Evolutionary conservation across 2,329 filamentous ascomycete species (phyloP), one percentile per base, ranked within the genome.

Genomic region (Aspergillus luchuensis): DNA sequence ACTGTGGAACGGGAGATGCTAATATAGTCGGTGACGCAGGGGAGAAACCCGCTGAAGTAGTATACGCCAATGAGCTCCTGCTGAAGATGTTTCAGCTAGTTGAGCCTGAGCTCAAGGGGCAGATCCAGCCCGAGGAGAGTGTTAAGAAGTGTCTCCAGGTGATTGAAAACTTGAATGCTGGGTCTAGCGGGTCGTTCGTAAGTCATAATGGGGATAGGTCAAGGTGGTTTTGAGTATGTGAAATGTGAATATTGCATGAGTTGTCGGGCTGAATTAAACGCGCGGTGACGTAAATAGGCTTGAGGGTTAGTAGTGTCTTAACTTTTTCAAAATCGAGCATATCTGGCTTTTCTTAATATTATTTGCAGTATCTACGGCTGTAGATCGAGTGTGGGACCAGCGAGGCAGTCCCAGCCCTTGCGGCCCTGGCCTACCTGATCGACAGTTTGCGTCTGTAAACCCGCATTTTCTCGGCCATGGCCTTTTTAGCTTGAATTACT

Each of bases 131-230:
- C 1, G 66, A 72, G 53, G 69, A 72, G 60, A 71, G 69, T 57
- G 67, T 71, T 36, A 57, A 47, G 51, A 61, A 69, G 60, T 23
- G 57, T 49, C 63, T 72, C n/a, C 49, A 65, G 59, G 67, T 71
- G 39, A 70, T 72, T 63, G 58, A 64, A 30, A 21, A 39, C 25
- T 58, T 72, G 65, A 62, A 66, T 62, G 59, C 52, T 15, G 56
- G 63, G 15, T 62, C 39, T 43, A 72, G 68, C 51, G 70, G 70
- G 36, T 60, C 63, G 50, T 50, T 70, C 48, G 2, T 72, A 43
- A 67, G 62, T 25, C 70, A 71, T 59, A 64, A 69, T 62, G 70
- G 70, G 38, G 52, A 81, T 4, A 38, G 17, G 52, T 15, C 8
- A 4, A 55, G 41, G 15, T 55, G 52, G 52, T 55, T 55, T 7